phyloP scores from a whole-genome alignment of 2,329 filamentous ascomycete species.

The Fragosphaeria purpurea region DNA sequence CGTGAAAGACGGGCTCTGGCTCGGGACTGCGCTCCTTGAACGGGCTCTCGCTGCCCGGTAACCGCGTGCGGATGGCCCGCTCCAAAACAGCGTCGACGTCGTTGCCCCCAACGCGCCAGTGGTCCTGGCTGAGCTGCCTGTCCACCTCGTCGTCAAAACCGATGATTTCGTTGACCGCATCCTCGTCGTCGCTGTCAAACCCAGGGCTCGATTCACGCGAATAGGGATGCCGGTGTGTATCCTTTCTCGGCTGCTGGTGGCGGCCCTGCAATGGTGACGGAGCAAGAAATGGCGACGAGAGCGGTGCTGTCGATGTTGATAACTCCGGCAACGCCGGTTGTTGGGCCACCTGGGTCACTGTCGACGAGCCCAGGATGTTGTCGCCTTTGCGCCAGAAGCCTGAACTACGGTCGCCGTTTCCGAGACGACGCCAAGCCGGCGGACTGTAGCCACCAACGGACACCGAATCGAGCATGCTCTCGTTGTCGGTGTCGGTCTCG shows the following conservation, averaged over 20 bases:
- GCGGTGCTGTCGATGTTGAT: too few relatives aligned
- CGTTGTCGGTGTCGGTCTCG: constrained; percentile 27
- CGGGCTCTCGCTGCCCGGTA: constrained; percentile 47
- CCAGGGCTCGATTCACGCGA: constrained; percentile 24
- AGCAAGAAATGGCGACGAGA: not conserved
- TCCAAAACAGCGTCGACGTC: constrained; percentile 32
- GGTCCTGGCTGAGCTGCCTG: not conserved
- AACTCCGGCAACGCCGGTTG: too few relatives aligned
- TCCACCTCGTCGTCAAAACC: constrained; percentile 9
- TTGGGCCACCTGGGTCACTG: constrained; percentile 1
- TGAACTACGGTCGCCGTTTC: constrained; percentile 47
- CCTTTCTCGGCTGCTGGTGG: not conserved
- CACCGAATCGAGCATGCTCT: constrained; percentile 31
- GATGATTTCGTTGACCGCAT: constrained; percentile 18
- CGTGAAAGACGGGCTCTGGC: constrained; percentile 26
- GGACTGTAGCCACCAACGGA: constrained; percentile 50
- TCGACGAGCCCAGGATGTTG: constrained; percentile 37
- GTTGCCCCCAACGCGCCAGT: constrained; percentile 17
- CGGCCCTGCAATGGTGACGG: not conserved
- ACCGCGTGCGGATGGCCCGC: constrained; percentile 42
- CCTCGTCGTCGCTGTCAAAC: constrained; percentile 24
- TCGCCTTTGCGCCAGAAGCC: constrained; percentile 52
- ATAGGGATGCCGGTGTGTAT: not conserved
- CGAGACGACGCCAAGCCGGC: constrained; percentile 50
- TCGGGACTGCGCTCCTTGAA: constrained; percentile 43